These are phyloP conservation scores for Pythium sp. DNA, from an alignment of 352 stramenopile genomes.

Conservation along the genomic window DNA sequence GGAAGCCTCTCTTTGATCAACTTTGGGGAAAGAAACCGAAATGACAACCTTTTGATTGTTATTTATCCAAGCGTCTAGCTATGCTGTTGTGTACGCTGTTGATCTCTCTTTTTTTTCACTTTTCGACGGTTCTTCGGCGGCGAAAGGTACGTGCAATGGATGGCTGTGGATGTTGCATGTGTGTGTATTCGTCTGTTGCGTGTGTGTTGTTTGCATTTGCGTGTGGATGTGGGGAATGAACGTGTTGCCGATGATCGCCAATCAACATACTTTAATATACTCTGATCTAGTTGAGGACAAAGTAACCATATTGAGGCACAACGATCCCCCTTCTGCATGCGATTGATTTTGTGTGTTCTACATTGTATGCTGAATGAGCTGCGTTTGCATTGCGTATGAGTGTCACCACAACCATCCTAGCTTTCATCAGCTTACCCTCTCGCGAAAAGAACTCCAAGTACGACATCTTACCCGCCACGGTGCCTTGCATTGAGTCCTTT, in stretches of 20 bases:
- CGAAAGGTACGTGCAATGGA: constrained; percentile 6
- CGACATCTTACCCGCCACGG: no score
- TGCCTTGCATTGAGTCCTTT: no score
- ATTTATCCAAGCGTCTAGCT: constrained; percentile 14
- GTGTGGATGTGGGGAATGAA: constrained; percentile 13
- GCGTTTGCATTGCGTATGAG: neutral
- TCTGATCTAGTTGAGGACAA: constrained; percentile 27
- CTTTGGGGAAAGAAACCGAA: constrained; percentile 16
- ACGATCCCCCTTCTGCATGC: constrained; percentile 6
- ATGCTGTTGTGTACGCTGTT: neutral
- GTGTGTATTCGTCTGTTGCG: neutral
- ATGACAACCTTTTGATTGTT: constrained; percentile 15
- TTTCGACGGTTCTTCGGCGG: neutral
- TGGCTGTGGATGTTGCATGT: constrained; percentile 1
- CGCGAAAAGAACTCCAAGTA: no score
- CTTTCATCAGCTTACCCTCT: no score
- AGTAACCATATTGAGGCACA: constrained; percentile 24
- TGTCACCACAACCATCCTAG: neutral
- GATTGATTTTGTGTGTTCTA: neutral
- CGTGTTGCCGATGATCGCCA: constrained; percentile 23
- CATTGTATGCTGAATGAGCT: neutral
- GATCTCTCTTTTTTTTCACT: constrained; percentile 10
- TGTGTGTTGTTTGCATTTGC: constrained; percentile 3
- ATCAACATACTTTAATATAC: constrained; percentile 32
- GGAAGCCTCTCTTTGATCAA: constrained; percentile 13